Conservation (phyloP, 2,329 filamentous ascomycete genomes). For the Fusarium sp. region DNA sequence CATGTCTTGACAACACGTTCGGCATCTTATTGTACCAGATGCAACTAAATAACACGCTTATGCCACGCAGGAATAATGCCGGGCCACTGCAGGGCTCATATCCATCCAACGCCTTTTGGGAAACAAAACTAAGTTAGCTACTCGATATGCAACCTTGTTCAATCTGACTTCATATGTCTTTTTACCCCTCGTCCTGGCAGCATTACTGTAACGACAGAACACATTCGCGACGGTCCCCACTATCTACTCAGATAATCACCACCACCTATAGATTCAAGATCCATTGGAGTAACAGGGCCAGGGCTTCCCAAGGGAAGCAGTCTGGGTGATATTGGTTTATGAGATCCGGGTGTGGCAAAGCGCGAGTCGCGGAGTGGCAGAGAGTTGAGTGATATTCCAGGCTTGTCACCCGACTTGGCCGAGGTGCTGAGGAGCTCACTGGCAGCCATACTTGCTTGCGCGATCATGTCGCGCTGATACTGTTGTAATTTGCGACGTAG, state of each 20-base stretch:
- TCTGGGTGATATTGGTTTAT: conserved; percentile 62
- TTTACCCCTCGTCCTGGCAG: not conserved
- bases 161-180: conserved; percentile 6
- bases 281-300: conserved; percentile 71
- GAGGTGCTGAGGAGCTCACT: conserved; percentile 54
- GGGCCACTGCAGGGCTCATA: conserved; percentile 13
- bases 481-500: conserved; percentile 64
- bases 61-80: conserved; percentile 15
- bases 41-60: conserved; percentile 34
- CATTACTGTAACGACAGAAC: not conserved
- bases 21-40: conserved; percentile 27
- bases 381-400: conserved; percentile 50
- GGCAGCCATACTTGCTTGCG: conserved; percentile 65
- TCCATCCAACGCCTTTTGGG: conserved; percentile 30
- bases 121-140: not conserved
- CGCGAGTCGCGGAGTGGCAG: conserved; percentile 53
- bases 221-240: not conserved
- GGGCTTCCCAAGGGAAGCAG: conserved; percentile 67
- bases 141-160: not conserved
- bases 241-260: conserved; percentile 52
- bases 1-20: conserved; percentile 32
- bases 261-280: conserved; percentile 57
- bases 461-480: conserved; percentile 71
- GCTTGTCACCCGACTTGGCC: conserved; percentile 40
- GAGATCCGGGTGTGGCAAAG: conserved; percentile 52